A percentile compares a stretch with the other conserved stretches of the same genome.
Evolutionary conservation across 768 basidiomycete species (phyloP).

Genomic region (Phanerodontia chrysosporium): DNA sequence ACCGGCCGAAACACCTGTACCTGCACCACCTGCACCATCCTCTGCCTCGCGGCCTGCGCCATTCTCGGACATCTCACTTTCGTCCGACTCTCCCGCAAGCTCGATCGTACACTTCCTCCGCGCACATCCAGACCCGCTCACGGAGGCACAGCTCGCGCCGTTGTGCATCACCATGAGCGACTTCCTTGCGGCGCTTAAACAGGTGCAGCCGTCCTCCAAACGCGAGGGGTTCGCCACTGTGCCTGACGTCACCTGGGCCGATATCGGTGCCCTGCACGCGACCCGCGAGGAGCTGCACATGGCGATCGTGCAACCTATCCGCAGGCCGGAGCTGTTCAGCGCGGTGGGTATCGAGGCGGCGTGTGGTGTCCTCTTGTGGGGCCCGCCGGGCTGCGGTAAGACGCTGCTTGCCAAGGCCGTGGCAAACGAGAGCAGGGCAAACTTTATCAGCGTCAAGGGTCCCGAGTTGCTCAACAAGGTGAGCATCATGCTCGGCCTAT

Average conservation of each 20-base stretch:
- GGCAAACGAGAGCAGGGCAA: constrained; percentile 91
- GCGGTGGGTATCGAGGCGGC: constrained; percentile 87
- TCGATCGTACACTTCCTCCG: constrained; percentile 90
- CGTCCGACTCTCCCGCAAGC: constrained; percentile 37
- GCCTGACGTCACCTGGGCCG: constrained; percentile 92
- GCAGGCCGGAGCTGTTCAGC: constrained; percentile 82
- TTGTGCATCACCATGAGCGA: constrained; percentile 79
- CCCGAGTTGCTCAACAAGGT: constrained; percentile 97
- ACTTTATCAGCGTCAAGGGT: constrained; percentile 97
- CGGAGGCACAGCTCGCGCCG: constrained; percentile 71
- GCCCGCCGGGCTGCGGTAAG: constrained; percentile 97
- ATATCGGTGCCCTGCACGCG: constrained; percentile 86
- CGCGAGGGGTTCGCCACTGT: constrained; percentile 98
- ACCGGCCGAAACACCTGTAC: constrained; percentile 2
- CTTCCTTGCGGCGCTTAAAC: constrained; percentile 75
- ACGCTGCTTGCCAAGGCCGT: constrained; percentile 97
- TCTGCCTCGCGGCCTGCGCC: constrained; percentile 24
- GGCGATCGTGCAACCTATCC: constrained; percentile 95
- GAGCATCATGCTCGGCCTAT: constrained; percentile 13
- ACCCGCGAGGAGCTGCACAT: constrained; percentile 92
- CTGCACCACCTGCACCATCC: constrained; percentile 3
- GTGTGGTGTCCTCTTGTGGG: constrained; percentile 96
- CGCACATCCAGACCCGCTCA: constrained; percentile 79
- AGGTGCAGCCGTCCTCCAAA: constrained; percentile 94
- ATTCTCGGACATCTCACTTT: constrained; percentile 34